Evolutionary conservation across 805 yeast genomes (phyloP).

Genomic region (Kodamaea jinghongensis): DNA sequence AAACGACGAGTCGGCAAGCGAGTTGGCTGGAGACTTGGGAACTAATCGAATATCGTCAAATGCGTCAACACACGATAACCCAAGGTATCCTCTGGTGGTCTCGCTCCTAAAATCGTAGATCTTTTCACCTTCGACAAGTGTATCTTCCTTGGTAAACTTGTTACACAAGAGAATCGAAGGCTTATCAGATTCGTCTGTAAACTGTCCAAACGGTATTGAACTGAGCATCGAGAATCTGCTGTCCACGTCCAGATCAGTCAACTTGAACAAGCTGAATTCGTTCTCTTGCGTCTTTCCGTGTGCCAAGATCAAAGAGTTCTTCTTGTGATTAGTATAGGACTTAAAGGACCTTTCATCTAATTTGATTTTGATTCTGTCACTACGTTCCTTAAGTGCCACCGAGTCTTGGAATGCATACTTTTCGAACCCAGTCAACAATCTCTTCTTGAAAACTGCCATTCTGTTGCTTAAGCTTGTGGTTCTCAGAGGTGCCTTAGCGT

Average conservation of each 20-base stretch:
- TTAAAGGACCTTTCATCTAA: constrained; percentile 7
- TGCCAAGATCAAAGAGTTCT: constrained; percentile 5
- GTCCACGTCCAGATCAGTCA: constrained; percentile 1
- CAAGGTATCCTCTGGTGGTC: constrained; percentile 32
- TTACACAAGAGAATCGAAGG: constrained; percentile 23
- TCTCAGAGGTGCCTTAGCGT: constrained; percentile 42
- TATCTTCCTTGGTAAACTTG: constrained; percentile 5
- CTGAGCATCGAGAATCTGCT: constrained; percentile 20
- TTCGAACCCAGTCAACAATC: constrained; percentile 33
- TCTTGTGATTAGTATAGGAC: background rate
- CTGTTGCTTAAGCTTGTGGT: constrained; percentile 55
- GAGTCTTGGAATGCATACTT: background rate
- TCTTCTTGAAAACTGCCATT: constrained; percentile 52
- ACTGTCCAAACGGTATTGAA: constrained; percentile 14
- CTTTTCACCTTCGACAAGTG: constrained; percentile 6
- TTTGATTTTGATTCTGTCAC: constrained; percentile 2
- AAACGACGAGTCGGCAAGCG: constrained; percentile 51
- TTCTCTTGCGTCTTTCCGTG: background rate
- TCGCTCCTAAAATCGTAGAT: constrained; percentile 38
- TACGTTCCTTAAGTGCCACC: background rate
- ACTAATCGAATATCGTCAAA: constrained; percentile 34
- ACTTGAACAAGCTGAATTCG: constrained; percentile 7
- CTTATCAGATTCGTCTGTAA: constrained; percentile 10
- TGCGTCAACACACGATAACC: constrained; percentile 47
- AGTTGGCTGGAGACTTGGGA: constrained; percentile 50